A percentile compares a stretch with the other conserved stretches of the same genome.
phyloP scores from a whole-genome alignment of 495 filamentous ascomycete species.

The Penicillium simplicissimum region DNA sequence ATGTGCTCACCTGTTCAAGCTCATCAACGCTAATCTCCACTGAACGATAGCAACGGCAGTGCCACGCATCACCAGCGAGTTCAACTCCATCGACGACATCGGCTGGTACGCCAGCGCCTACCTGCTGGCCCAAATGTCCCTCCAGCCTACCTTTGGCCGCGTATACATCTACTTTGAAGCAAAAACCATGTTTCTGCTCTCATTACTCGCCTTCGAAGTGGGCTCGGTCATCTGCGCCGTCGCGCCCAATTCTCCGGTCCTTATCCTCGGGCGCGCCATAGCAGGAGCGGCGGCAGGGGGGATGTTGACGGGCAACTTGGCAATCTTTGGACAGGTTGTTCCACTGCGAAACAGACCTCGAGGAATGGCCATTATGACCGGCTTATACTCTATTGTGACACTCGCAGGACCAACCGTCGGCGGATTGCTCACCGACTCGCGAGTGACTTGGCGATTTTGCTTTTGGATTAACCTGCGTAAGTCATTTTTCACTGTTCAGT shows the following conservation, averaged over 20 bases:
- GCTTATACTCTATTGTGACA: constrained; percentile 9
- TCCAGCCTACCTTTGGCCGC: constrained; percentile 62
- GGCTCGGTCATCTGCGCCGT: constrained; percentile 29
- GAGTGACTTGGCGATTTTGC: constrained; percentile 13
- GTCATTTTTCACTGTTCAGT: not conserved
- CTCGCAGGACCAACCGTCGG: constrained; percentile 7
- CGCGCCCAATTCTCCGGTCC: constrained; percentile 30
- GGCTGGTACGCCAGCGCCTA: constrained; percentile 39
- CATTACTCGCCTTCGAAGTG: constrained; percentile 26
- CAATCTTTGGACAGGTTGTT: constrained; percentile 27
- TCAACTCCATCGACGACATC: constrained; percentile 52
- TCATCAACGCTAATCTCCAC: not conserved
- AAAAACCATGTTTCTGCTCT: constrained; percentile 21
- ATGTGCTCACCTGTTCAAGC: not conserved
- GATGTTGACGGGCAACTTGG: constrained; percentile 26
- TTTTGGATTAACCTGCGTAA: constrained; percentile 12
- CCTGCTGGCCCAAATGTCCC: constrained; percentile 56
- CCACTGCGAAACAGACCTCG: constrained; percentile 21
- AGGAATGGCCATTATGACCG: constrained; percentile 9
- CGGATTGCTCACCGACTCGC: constrained; percentile 10
- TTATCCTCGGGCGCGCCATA: constrained; percentile 38
- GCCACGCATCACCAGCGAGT: constrained; percentile 55
- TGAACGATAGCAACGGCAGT: constrained; percentile 47
- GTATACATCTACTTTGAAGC: constrained; percentile 52
- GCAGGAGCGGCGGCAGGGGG: constrained; percentile 35